Base-by-base conservation (phyloP, 2,329 filamentous ascomycete genomes). In the Leptographium galeiforme region DNA sequence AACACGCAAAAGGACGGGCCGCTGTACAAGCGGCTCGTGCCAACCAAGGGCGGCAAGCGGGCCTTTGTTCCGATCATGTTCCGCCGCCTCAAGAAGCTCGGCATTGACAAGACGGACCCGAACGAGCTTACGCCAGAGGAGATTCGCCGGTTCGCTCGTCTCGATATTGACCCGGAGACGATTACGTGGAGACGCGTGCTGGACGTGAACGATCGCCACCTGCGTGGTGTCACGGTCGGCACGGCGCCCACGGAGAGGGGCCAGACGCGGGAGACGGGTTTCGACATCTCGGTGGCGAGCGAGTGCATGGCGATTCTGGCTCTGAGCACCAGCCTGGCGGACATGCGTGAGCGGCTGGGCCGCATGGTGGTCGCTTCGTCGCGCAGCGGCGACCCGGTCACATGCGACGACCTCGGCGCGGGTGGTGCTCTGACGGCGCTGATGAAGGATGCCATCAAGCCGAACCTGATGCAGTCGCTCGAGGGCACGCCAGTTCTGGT, bases 271-370 rank as follows among this genome's bases (percentile, higher is more conserved):
- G 80, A 93, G 68, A 97, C 93, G 36, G 90, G 88, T 46, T 98
- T 98, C 63, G 93, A 98, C 66, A 98, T 98, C 60, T 95, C 91
- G 0, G 93, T 98, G 34, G 93, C 93, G 44, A 94, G 87, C 67
- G 93, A 97, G 69, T 95, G 89, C 67, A 98, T 98, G 93, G 93
- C 93, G 57, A 95, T 98, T 57, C 81, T 98, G 54, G 93, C 93
- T 11, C 79, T 98, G 60, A 94, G 89, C 72, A 96, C 89, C 58
- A 82, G 84, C 65, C 76, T 97, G 57, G 73, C 75, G 36, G 93
- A 98, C 63, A 87, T 98, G 83, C 82, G 93, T 55, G 90, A 96
- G 69, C 84, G 93, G 56, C 80, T 98, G 34, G 93, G 93, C 53
- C 82, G 87, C 60, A 97, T 98, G 89, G 93, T 98, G 3, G 84